These are phyloP conservation scores for Odontarrhena argentea DNA, from an alignment of 345 rosid species.

Conservation along the genomic window DNA sequence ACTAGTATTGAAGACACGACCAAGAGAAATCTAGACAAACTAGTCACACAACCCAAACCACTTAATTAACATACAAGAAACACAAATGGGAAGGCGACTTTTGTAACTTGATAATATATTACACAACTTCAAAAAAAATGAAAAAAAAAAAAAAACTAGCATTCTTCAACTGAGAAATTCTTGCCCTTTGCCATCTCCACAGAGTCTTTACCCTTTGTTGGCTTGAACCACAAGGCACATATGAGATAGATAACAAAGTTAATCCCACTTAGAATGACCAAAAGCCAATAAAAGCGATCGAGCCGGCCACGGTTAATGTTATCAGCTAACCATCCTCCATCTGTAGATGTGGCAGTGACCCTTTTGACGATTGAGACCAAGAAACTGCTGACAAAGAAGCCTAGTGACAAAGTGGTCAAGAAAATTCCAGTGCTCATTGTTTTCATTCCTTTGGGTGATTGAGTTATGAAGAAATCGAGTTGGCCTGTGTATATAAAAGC, in stretches of 20 bases:
- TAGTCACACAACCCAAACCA: constrained; percentile 20
- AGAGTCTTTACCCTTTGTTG: constrained; percentile 42
- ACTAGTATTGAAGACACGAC: constrained; percentile 22
- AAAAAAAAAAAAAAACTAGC: constrained; percentile 28
- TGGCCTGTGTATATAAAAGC: constrained; percentile 71
- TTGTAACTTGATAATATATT: constrained; percentile 21
- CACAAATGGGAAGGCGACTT: constrained; percentile 3
- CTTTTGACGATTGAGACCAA: constrained; percentile 52
- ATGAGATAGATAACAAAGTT: constrained; percentile 46
- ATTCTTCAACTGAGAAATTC: constrained; percentile 39
- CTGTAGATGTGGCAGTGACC: constrained; percentile 37
- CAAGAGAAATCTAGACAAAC: constrained; percentile 13
- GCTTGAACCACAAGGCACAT: constrained; percentile 49
- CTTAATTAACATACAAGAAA: constrained; percentile 29
- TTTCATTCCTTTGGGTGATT: constrained; percentile 71
- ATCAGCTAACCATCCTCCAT: constrained; percentile 52
- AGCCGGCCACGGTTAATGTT: constrained; percentile 57
- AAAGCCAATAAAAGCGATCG: constrained; percentile 55
- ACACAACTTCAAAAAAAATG: constrained; percentile 11
- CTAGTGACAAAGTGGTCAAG: constrained; percentile 63
- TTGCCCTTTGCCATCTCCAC: constrained; percentile 35
- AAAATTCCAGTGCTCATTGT: constrained; percentile 73
- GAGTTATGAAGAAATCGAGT: constrained; percentile 73
- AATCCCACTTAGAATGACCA: constrained; percentile 46
- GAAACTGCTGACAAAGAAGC: constrained; percentile 64